A percentile compares a stretch with the other conserved stretches of the same genome.
Evolutionary conservation across 768 basidiomycete genomes (phyloP).

Genomic region (Trametes cinnabarina): DNA sequence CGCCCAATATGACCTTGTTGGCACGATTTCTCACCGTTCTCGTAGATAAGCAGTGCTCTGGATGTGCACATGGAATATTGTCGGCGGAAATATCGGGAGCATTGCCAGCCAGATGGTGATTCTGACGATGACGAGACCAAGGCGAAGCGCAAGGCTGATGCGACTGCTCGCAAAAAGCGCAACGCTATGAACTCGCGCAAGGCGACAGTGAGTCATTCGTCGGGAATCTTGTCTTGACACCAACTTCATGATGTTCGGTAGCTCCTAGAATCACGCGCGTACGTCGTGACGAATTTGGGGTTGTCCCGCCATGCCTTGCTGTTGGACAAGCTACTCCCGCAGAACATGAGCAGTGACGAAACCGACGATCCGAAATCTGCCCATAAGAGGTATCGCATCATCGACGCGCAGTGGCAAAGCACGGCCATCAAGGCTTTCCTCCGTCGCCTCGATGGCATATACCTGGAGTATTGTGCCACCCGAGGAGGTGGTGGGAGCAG

Average conservation of each 20-base stretch:
- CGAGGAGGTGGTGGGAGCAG: too few relatives aligned
- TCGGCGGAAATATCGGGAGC: background rate
- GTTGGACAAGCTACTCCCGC: background rate
- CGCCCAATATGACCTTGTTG: background rate
- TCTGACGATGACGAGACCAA: background rate
- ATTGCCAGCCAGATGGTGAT: background rate
- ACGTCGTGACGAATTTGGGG: background rate
- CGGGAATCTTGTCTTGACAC: background rate
- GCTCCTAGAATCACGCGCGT: background rate
- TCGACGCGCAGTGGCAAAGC: slow-evolving; percentile 9
- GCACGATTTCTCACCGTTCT: background rate
- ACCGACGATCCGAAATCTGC: background rate
- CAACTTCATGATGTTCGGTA: background rate
- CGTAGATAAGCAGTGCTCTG: background rate
- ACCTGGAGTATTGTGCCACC: background rate
- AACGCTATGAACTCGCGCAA: background rate
- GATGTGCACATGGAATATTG: slow-evolving; percentile 5
- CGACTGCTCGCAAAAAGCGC: background rate
- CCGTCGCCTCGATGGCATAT: background rate
- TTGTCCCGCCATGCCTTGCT: background rate
- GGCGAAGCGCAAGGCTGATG: background rate
- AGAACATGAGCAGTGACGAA: slow-evolving; percentile 12
- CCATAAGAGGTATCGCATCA: background rate
- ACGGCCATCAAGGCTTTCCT: background rate
- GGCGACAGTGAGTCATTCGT: background rate